Conservation (phyloP, 192 early-diverging fungal species). For the Coemansia biformis region DNA sequence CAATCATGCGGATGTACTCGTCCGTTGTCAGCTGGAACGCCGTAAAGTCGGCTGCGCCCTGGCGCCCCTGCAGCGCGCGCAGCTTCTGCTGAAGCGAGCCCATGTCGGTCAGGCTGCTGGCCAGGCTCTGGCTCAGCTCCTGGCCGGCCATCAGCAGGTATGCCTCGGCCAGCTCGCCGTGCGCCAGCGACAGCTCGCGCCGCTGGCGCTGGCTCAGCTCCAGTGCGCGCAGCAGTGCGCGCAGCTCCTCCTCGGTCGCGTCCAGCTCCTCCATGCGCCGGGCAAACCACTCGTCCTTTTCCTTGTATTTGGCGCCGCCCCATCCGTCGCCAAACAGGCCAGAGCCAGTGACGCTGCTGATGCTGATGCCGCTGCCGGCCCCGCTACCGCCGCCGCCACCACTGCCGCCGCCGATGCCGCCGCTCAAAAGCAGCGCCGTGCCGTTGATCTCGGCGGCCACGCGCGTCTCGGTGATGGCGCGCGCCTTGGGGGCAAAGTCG, state of each 20-base stretch:
- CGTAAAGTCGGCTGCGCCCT: conserved; percentile 69
- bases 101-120: conserved; percentile 63
- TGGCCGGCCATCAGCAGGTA: conserved; percentile 65
- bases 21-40: conserved; percentile 76
- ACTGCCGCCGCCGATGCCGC: conserved; percentile 51
- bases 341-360: conserved; percentile 6
- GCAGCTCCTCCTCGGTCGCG: conserved; percentile 71
- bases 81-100: conserved; percentile 77
- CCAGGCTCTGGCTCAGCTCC: conserved; percentile 64
- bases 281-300: conserved; percentile 75
- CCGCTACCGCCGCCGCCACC: conserved; percentile 56
- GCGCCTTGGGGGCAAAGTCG: conserved; percentile 64
- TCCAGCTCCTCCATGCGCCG: conserved; percentile 69
- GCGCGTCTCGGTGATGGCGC: conserved; percentile 30
- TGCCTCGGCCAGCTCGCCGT: conserved; percentile 76
- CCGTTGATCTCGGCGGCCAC: conserved; percentile 40
- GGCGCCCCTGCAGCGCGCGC: conserved; percentile 70
- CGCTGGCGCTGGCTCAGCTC: conserved; percentile 73
- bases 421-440: conserved; percentile 21
- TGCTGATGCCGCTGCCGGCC: not conserved
- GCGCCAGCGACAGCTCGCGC: conserved; percentile 61
- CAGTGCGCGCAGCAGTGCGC: conserved; percentile 68
- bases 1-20: conserved; percentile 85
- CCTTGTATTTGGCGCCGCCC: conserved; percentile 62
- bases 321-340: conserved; percentile 67